Evolutionary conservation across 768 basidiomycete species (phyloP).

Genomic region (Psilocybe cubensis): DNA sequence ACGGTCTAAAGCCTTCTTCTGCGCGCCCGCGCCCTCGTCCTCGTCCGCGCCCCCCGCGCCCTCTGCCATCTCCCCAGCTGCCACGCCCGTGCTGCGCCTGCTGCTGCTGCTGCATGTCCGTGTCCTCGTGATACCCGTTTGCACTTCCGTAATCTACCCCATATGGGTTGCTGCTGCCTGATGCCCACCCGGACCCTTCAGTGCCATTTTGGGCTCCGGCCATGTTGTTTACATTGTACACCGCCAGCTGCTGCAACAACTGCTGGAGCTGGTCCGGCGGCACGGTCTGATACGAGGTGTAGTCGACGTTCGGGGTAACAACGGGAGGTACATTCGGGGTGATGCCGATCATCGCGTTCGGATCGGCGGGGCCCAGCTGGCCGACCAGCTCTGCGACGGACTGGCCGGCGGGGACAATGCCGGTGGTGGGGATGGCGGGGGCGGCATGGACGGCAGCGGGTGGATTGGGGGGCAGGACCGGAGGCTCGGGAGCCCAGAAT

Average conservation of each 20-base stretch:
- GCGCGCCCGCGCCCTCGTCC: slow-evolving; percentile 51
- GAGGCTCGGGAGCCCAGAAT: slow-evolving; percentile 61
- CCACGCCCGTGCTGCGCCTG: slow-evolving; percentile 48
- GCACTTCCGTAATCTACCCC: slow-evolving; percentile 52
- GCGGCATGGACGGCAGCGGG: slow-evolving; percentile 30
- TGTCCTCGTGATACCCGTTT: slow-evolving; percentile 44
- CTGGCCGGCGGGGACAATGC: slow-evolving; percentile 15
- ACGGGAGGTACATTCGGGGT: no score
- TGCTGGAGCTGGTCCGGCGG: slow-evolving; percentile 68
- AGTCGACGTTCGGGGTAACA: no score
- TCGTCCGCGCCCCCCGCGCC: slow-evolving; percentile 62
- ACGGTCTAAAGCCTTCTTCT: slow-evolving; percentile 64
- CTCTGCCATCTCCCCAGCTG: slow-evolving; percentile 38
- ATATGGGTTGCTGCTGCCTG: slow-evolving; percentile 34
- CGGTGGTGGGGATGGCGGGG: slow-evolving; percentile 10
- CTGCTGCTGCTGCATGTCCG: slow-evolving; percentile 34
- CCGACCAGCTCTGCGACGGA: slow-evolving; percentile 75
- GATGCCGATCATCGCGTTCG: no score
- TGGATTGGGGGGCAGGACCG: no score
- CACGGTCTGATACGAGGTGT: slow-evolving; percentile 32
- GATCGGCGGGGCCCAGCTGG: no score
- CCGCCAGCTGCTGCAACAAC: slow-evolving; percentile 55
- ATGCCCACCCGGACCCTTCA: slow-evolving; percentile 36
- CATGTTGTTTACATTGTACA: no score
- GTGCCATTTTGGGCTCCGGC: slow-evolving; percentile 34